Conservation (phyloP, 169 alveolate genomes). For the Eimeria brunetti region DNA sequence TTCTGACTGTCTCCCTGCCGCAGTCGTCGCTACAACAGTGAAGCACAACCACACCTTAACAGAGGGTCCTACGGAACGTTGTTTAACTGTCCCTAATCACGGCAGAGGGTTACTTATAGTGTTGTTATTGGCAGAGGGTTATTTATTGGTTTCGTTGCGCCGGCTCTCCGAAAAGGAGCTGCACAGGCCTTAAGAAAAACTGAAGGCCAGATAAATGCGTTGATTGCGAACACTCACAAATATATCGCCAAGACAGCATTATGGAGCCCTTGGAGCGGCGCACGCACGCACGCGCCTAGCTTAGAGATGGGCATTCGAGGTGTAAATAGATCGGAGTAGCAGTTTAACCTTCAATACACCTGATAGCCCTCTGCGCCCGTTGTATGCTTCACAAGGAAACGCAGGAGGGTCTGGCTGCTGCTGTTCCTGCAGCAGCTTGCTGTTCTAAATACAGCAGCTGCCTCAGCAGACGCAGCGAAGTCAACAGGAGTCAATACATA, state of each 20-base stretch:
- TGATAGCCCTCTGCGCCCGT: slow-evolving; percentile 22
- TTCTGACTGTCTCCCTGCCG: not conserved
- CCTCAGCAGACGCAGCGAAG: slow-evolving; percentile 25
- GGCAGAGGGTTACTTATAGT: not conserved
- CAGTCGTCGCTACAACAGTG: not conserved
- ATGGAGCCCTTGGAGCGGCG: slow-evolving; percentile 4
- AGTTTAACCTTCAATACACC: not conserved
- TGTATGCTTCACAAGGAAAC: slow-evolving; percentile 3
- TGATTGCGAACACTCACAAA: not conserved
- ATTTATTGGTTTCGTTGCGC: not conserved
- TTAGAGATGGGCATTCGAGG: not conserved
- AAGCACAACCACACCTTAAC: not conserved
- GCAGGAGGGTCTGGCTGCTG: slow-evolving; percentile 40
- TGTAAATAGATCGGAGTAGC: not conserved
- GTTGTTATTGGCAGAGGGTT: not conserved
- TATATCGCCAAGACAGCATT: not conserved
- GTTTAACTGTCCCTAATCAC: not conserved
- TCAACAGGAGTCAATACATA: not conserved
- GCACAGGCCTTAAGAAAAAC: not conserved
- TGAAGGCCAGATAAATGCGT: not conserved
- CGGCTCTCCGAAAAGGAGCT: not conserved
- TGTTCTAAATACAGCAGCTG: not conserved
- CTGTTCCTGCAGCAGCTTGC: slow-evolving; percentile 10
- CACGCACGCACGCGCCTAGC: not conserved
- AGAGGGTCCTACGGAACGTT: not conserved